Base-by-base conservation (phyloP, 768 basidiomycete species). In the Holtermanniella nyarrowii region DNA sequence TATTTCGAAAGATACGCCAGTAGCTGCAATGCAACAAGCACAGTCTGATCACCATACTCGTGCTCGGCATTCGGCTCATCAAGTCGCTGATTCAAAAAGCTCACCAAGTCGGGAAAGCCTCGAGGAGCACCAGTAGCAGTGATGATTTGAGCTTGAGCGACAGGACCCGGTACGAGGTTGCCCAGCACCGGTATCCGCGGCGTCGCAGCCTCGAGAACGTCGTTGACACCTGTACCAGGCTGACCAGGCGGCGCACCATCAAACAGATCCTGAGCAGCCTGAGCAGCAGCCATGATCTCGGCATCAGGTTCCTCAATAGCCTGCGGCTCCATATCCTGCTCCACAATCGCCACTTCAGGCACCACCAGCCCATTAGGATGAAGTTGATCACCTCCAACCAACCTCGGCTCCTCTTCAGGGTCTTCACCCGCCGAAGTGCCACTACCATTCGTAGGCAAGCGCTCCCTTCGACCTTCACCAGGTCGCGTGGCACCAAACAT, bases 1-100 rank as follows among this genome's bases (percentile, higher is more conserved):
- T 99, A 97, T 72, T 99, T 97, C 74, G 85, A 88, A 16, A 97
- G 77, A 67, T 99, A 97, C 2, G 95, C 95, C 1, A 99, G 78
- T 1, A 97, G 81, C 69, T 99, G 93, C 12, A 99, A 74, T 18
- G 84, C 81, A 7, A 91, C 79, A 1, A 97, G 75, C 0, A 97
- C 88, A 56, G 95, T 91, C 62, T 99, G 93, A 66, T 97, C 90
- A 23, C 88, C 80, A 72, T 91, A 95, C 0, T 62, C 64, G 23
- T 59, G 50, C 7, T 71, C 68, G 24, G 56, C 62, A 39, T 68
- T 56, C 41, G 62, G 49, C 64, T 59, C 3, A 62, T 26, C 10
- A 59, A 58, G 23, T 53, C 59, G 31, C 64, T 58, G 24, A 61
- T 42, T 63, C 24, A 71, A 65, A 42, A 69, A 67, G 46, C 62